Evolutionary conservation across 495 filamentous ascomycete species (phyloP), one percentile per base, ranked within the genome.

Genomic region (Lepidopterella palustris): DNA sequence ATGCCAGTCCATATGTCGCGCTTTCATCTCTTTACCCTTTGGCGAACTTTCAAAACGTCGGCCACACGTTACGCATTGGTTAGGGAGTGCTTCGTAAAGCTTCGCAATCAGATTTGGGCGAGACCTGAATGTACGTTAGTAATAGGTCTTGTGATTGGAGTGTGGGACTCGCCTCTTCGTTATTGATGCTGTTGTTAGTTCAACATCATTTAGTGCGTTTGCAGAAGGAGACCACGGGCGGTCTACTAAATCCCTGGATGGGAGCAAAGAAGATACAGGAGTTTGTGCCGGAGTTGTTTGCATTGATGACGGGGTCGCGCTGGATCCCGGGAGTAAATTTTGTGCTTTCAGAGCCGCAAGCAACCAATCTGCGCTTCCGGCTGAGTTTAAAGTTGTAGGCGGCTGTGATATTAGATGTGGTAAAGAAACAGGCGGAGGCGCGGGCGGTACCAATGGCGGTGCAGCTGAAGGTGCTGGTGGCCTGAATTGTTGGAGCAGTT

Each of bases 1-100:
- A 71, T 98, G 93, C 93, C 92, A 97, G 71, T 98, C 93, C 72
- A 97, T 80, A 74, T 98, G 93, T 1, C 87, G 83, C n/a, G 87
- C 86, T 73, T 97, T 97, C 74, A 85, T 85, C 67, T 83, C 81
- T 60, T 83, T 87, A 26, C 90, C 92, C 62, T 89, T 82, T 45
- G 88, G 86, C 24, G 85, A 87, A 21, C 82, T 78, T 29, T 78
- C 77, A 69, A 97, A 98, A 4, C 93, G 86, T 31, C 90, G 84
- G 51, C 92, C 93, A 75, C 93, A 98, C 35, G 92, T 92, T 24
- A 83, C 86, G 71, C 93, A 98, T 60, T 89, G 84, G 58, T 90
- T 88, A 4, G 92, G 87, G 35, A 86, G 79, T 32, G 84, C 78
- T 59, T 90, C 89, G 71, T 93, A 91, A 5, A 97, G 80, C 31